Evolutionary conservation across 1,284 basidiomycete genomes (phyloP), one percentile per base, ranked within the genome.

Genomic region (Trichosporon faecale): DNA sequence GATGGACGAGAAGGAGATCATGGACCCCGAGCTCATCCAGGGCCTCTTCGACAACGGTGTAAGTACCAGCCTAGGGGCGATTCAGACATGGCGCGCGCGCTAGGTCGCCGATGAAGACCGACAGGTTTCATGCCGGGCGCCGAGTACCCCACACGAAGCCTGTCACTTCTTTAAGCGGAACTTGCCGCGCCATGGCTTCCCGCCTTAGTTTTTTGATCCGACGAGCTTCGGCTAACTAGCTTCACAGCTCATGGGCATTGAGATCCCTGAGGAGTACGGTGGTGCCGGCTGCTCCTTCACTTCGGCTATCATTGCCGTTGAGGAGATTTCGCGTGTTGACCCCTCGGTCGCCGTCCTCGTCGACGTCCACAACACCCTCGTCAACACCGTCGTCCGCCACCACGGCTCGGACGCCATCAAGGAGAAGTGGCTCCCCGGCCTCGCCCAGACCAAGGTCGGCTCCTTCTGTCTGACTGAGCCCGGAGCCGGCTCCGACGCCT

Each of bases 311-410:
- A 93, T 99, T 74, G 93, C 92, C 49, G 96, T 99, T 69, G 64
- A 75, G 80, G 97, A 99, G 82, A 89, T 99, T 16, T 95, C 97
- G 66, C 95, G 94, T 79, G 87, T 98, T 61, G 96, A 99, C 83
- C 93, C 96, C 0, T 95, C 94, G 0, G 96, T 99, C 21, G 97
- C 95, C 8, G 96, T 99, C 49, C 85, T 98, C 79, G 95, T 94
- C 77, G 96, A 99, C 80, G 96, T 99, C 5, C 96, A 99, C 88
- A 99, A 99, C 83, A 98, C 95, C 4, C 89, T 98, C 65, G 93
- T 98, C 77, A 97, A 98, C 85, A 98, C 96, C 33, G 91, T 99
- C 75, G 85, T 99, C 76, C 89, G 95, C 73, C 90, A 90, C 77
- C 92, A 98, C 81, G 96, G 90, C 3, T 91, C 88, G 31, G 88